These are phyloP conservation scores for Carex pumila DNA, from an alignment of 176 grass and related monocot species.

Conservation along the genomic window DNA sequence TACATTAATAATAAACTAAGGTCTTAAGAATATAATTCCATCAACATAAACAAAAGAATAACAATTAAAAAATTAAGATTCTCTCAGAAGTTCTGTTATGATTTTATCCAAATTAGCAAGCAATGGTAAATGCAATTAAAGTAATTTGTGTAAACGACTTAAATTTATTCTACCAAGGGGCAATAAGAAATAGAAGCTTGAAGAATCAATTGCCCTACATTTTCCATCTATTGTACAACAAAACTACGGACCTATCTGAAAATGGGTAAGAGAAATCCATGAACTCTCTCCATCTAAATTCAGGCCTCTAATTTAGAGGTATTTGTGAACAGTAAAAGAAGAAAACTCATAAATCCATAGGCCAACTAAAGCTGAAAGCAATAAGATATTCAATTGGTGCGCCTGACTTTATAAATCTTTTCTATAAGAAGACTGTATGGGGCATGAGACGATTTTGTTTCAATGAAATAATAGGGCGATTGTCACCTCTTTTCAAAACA, in stretches of 20 bases:
- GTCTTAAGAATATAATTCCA: not conserved
- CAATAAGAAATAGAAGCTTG: not conserved
- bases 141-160: not conserved
- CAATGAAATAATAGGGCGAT: too few species aligned
- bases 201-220: not conserved
- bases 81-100: not conserved
- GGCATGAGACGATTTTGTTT: too few species aligned
- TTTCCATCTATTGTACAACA: not conserved
- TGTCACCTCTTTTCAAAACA: too few species aligned
- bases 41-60: not conserved
- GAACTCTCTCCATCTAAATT: not conserved
- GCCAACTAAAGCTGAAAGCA: not conserved
- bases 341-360: not conserved
- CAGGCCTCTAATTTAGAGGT: not conserved
- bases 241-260: not conserved
- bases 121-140: not conserved
- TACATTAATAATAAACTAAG: not conserved
- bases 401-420: too few species aligned
- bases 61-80: not conserved
- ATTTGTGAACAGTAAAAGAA: not conserved
- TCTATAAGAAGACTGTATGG: too few species aligned
- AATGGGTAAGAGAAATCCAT: constrained; percentile 9
- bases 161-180: not conserved
- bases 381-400: not conserved
- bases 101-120: not conserved